These are phyloP conservation scores for Nothopassalora personata DNA, from an alignment of 2,329 filamentous ascomycete species.

Conservation along the genomic window DNA sequence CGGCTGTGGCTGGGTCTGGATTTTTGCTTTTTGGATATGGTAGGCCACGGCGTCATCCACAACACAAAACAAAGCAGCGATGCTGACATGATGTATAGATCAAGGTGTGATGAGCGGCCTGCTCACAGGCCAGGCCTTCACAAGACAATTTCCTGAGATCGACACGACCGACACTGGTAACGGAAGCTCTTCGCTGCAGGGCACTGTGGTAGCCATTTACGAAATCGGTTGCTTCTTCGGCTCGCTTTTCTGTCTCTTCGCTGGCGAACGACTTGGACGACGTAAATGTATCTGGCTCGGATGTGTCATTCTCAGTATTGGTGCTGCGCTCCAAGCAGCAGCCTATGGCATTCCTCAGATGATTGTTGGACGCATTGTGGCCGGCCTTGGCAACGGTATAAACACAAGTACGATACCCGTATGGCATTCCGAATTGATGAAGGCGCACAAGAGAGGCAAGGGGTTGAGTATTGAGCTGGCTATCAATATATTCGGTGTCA, in stretches of 20 bases:
- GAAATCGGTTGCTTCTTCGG: constrained; percentile 57
- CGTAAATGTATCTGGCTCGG: constrained; percentile 45
- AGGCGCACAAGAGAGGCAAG: constrained; percentile 38
- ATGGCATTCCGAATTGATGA: constrained; percentile 43
- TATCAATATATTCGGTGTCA: constrained; percentile 35
- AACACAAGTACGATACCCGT: constrained; percentile 28
- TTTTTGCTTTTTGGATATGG: constrained; percentile 18
- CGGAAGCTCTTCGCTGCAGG: constrained; percentile 15
- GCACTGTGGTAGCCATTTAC: constrained; percentile 51
- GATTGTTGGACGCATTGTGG: constrained; percentile 46
- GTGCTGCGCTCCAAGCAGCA: constrained; percentile 43
- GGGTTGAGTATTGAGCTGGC: constrained; percentile 24
- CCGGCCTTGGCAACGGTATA: constrained; percentile 43
- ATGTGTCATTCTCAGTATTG: constrained; percentile 44
- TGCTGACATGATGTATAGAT: background rate
- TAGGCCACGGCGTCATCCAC: constrained; percentile 1
- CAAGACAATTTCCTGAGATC: constrained; percentile 16
- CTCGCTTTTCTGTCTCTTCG: constrained; percentile 42
- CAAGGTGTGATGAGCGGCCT: constrained; percentile 14
- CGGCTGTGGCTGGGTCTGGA: constrained; percentile 15
- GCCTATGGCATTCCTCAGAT: constrained; percentile 37
- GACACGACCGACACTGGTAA: constrained; percentile 10
- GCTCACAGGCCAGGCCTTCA: constrained; percentile 12
- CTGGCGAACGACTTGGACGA: constrained; percentile 44
- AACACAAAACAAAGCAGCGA: background rate